phyloP scores from a whole-genome alignment of 2,329 filamentous ascomycete genomes.

The Xylariales sp. region DNA sequence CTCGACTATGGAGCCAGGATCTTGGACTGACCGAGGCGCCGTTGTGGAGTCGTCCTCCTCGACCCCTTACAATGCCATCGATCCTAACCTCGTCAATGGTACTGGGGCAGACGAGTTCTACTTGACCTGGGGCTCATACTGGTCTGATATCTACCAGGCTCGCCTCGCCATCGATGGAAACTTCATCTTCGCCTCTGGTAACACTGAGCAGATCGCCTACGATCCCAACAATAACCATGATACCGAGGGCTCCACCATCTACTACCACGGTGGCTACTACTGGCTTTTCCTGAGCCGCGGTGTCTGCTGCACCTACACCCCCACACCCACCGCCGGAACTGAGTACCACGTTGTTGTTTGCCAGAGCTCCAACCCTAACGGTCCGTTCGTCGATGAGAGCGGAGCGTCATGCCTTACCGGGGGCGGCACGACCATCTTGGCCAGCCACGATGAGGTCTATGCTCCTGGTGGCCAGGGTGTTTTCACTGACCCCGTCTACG shows the following conservation, averaged over 20 bases:
- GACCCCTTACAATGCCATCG: slow-evolving; percentile 57
- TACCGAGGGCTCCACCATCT: slow-evolving; percentile 53
- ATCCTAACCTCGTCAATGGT: slow-evolving; percentile 42
- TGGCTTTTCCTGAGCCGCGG: slow-evolving; percentile 62
- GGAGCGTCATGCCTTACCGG: slow-evolving; percentile 48
- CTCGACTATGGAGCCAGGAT: slow-evolving; percentile 42
- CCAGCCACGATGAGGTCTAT: slow-evolving; percentile 53
- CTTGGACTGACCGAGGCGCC: slow-evolving; percentile 56
- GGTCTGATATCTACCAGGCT: slow-evolving; percentile 59
- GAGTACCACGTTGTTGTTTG: slow-evolving; percentile 66
- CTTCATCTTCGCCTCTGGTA: too few relatives aligned
- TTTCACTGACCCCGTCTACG: slow-evolving; percentile 41
- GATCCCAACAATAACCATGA: slow-evolving; percentile 45
- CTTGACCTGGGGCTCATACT: slow-evolving; percentile 66
- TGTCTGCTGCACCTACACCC: slow-evolving; percentile 57
- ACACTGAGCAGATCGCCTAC: slow-evolving; percentile 52
- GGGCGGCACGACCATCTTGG: slow-evolving; percentile 55
- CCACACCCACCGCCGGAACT: slow-evolving; percentile 44
- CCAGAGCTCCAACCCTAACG: slow-evolving; percentile 44
- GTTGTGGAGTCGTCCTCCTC: slow-evolving; percentile 43
- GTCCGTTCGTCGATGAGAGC: slow-evolving; percentile 51
- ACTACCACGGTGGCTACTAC: slow-evolving; percentile 50
- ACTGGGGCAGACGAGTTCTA: slow-evolving; percentile 35
- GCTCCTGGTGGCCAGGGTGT: slow-evolving; percentile 61
- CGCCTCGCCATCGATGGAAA: too few relatives aligned